A percentile compares a stretch with the other conserved stretches of the same genome.
Conservation (phyloP, 257 asterid genomes). For the Scutellaria minor region DNA sequence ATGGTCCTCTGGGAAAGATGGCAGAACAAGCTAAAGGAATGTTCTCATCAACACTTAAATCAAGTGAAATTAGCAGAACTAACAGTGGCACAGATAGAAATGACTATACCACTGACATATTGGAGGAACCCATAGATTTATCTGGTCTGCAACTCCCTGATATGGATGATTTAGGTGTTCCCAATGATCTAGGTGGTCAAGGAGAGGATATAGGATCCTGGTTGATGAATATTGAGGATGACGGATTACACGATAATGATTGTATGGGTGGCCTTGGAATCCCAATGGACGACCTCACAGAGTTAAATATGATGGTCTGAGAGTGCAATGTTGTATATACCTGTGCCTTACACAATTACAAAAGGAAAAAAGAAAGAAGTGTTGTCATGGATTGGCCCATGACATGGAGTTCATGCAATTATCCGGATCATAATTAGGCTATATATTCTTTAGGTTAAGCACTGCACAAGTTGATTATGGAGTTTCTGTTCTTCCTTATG, state of each 20-base stretch:
- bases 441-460: constrained; percentile 62
- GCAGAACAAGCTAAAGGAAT: constrained; percentile 61
- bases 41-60: constrained; percentile 48
- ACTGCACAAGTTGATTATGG: constrained; percentile 54
- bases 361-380: constrained; percentile 28
- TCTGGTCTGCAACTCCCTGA: constrained; percentile 86
- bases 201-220: constrained; percentile 90
- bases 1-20: constrained; percentile 71
- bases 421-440: constrained; percentile 46
- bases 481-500: constrained; percentile 45
- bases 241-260: constrained; percentile 73
- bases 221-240: constrained; percentile 83
- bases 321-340: constrained; percentile 58
- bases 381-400: constrained; percentile 50
- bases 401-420: constrained; percentile 52
- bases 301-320: constrained; percentile 84
- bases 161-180: constrained; percentile 74
- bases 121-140: constrained; percentile 94
- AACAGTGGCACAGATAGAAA: constrained; percentile 50
- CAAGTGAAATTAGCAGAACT: constrained; percentile 55
- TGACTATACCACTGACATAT: constrained; percentile 51
- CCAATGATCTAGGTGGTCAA: constrained; percentile 74
- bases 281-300: constrained; percentile 90
- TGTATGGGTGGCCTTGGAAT: constrained; percentile 78
- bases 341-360: constrained; percentile 49